Conservation (phyloP, 345 rosid species). For the Bruguiera parviflora region DNA sequence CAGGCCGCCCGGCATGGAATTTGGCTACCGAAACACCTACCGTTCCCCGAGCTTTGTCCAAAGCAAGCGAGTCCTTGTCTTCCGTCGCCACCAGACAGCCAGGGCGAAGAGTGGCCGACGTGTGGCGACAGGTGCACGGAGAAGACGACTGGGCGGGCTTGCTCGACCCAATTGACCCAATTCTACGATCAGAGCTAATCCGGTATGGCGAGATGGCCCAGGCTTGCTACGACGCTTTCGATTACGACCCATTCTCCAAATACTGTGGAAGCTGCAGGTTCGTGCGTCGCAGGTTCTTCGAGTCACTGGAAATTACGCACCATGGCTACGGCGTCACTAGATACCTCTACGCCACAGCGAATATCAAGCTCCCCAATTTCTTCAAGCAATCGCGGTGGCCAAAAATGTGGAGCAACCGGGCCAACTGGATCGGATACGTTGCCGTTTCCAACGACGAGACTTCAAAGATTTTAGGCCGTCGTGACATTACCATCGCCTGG, state of each 20-base stretch:
- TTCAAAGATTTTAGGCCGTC: constrained; percentile 52
- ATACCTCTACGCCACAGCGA: constrained; percentile 69
- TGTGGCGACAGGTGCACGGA: constrained; percentile 79
- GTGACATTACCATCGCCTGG: constrained; percentile 70
- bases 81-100: constrained; percentile 20
- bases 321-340: constrained; percentile 61
- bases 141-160: constrained; percentile 69
- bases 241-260: constrained; percentile 65
- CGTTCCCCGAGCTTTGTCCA: constrained; percentile 24
- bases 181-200: constrained; percentile 68
- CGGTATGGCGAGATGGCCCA: constrained; percentile 93
- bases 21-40: constrained; percentile 12
- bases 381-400: constrained; percentile 85
- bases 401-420: constrained; percentile 75
- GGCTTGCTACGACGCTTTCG: constrained; percentile 81
- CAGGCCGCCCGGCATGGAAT: not conserved
- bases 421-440: constrained; percentile 86
- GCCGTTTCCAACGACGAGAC: constrained; percentile 65
- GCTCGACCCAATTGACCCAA: constrained; percentile 73
- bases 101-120: constrained; percentile 36
- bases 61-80: constrained; percentile 35
- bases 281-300: constrained; percentile 49
- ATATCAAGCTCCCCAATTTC: constrained; percentile 71
- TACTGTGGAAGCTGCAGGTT: constrained; percentile 77
- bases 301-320: constrained; percentile 39